Conservation (phyloP, 495 filamentous ascomycete species). For the Antarctomyces pellizariae region DNA sequence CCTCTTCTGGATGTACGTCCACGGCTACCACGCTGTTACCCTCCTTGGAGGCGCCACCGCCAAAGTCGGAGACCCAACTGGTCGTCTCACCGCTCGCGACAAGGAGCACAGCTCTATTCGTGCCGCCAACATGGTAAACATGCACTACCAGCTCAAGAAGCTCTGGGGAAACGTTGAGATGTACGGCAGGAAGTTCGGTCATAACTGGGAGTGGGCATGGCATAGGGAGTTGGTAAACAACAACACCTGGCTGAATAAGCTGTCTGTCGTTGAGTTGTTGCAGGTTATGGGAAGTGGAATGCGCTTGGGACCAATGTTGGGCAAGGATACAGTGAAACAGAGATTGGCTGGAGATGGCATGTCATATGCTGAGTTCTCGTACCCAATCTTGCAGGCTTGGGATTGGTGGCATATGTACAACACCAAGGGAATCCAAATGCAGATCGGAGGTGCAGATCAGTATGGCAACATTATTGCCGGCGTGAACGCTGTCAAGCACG, state of each 20-base stretch:
- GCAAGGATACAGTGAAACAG: slow-evolving; percentile 69
- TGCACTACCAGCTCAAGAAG: slow-evolving; percentile 59
- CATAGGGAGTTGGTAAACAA: slow-evolving; percentile 51
- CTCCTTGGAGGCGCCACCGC: slow-evolving; percentile 72
- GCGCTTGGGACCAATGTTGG: slow-evolving; percentile 66
- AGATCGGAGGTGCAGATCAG: slow-evolving; percentile 90
- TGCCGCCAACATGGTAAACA: slow-evolving; percentile 45
- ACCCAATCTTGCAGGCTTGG: slow-evolving; percentile 88
- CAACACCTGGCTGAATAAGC: slow-evolving; percentile 49
- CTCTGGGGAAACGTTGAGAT: slow-evolving; percentile 48
- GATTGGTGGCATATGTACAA: slow-evolving; percentile 77
- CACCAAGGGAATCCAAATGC: slow-evolving; percentile 38
- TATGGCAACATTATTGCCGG: slow-evolving; percentile 90
- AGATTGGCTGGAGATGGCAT: slow-evolving; percentile 71
- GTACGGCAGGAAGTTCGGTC: slow-evolving; percentile 36
- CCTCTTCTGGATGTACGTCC: slow-evolving; percentile 75
- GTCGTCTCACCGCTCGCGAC: slow-evolving; percentile 42
- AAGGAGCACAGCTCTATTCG: slow-evolving; percentile 27
- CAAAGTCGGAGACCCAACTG: slow-evolving; percentile 73
- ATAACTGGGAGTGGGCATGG: slow-evolving; percentile 34
- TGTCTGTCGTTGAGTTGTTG: slow-evolving; percentile 48
- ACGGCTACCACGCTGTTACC: slow-evolving; percentile 51
- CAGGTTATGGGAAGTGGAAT: slow-evolving; percentile 43
- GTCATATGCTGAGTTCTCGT: slow-evolving; percentile 81
- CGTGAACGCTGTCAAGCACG: slow-evolving; percentile 57